Conservation (phyloP, 176 grass and related monocot species). For the Oryza coarctata region DNA sequence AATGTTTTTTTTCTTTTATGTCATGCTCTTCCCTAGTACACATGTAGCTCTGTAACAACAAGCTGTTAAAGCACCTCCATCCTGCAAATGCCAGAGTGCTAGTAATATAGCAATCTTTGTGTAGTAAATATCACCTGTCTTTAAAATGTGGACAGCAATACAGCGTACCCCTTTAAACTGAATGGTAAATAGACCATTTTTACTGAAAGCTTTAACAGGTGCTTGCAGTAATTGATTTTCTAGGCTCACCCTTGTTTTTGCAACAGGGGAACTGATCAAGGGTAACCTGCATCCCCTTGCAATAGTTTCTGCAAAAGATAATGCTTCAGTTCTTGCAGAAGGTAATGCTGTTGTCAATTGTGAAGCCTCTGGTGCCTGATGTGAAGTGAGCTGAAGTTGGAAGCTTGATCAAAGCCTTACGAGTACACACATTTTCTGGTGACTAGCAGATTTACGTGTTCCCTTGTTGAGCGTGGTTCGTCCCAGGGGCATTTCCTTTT, state of each 20-base stretch:
- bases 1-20: not conserved
- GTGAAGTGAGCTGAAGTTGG: not conserved
- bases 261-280: not conserved
- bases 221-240: constrained; percentile 4
- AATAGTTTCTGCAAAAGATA: not conserved
- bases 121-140: constrained; percentile 7
- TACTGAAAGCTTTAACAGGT: not conserved
- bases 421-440: not conserved
- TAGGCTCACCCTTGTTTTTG: constrained; percentile 29
- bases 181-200: not conserved
- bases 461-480: not conserved
- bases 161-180: not conserved
- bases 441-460: not conserved
- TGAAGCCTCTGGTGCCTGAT: not conserved
- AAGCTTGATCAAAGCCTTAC: not conserved
- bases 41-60: constrained; percentile 2
- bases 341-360: not conserved
- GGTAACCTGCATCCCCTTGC: too few relatives aligned
- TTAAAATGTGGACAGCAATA: not conserved
- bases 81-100: not conserved
- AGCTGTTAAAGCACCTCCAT: not conserved
- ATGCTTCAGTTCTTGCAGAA: not conserved
- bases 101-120: not conserved
- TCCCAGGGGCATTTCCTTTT: not conserved
- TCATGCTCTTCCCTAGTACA: constrained; percentile 17